phyloP scores from a whole-genome alignment of 805 yeast genomes.

The Kazachstania bromeliacearum region DNA sequence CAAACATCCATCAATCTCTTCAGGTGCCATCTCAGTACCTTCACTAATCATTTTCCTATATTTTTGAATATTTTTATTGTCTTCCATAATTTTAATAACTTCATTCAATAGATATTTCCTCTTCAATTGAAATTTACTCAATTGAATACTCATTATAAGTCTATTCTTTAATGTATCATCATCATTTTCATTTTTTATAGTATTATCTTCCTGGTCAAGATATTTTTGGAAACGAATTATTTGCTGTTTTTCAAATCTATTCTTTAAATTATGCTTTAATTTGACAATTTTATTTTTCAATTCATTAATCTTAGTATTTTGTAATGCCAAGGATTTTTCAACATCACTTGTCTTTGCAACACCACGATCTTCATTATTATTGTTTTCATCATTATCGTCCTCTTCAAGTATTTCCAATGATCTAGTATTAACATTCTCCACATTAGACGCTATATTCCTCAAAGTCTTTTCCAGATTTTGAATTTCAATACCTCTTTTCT shows the following conservation, averaged over 20 bases:
- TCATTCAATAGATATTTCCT: constrained; percentile 31
- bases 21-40: constrained; percentile 57
- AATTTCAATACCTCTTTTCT: constrained; percentile 36
- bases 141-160: constrained; percentile 11
- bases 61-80: constrained; percentile 49
- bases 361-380: constrained; percentile 16
- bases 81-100: constrained; percentile 28
- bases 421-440: constrained; percentile 14
- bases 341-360: too few relatives aligned
- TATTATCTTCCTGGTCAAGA: constrained; percentile 5
- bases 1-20: constrained; percentile 57
- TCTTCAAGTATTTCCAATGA: constrained; percentile 42
- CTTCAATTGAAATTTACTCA: constrained; percentile 37
- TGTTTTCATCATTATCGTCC: constrained; percentile 29
- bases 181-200: constrained; percentile 9
- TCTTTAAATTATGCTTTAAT: constrained; percentile 18
- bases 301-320: constrained; percentile 7
- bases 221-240: constrained; percentile 10
- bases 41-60: constrained; percentile 60
- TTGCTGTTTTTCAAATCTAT: constrained; percentile 28
- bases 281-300: constrained; percentile 8
- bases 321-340: constrained; percentile 31
- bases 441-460: constrained; percentile 16
- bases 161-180: constrained; percentile 1
- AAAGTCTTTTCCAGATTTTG: constrained; percentile 23